These are phyloP conservation scores for Cochlearia excelsa DNA, from an alignment of 345 rosid species.

Conservation along the genomic window DNA sequence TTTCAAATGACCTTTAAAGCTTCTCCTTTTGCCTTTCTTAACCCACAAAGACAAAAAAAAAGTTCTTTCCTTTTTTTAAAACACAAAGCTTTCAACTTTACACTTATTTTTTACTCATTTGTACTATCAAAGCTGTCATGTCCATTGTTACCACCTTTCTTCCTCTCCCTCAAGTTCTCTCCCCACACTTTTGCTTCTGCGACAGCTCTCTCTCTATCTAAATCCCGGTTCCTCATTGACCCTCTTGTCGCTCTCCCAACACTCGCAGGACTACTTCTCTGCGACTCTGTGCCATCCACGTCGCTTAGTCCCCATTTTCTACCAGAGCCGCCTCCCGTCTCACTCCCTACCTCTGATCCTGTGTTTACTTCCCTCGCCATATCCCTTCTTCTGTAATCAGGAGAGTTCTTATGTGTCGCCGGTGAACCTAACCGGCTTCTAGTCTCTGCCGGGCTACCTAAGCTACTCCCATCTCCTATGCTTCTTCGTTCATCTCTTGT, in stretches of 20 bases:
- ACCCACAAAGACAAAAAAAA: slow-evolving; percentile 14
- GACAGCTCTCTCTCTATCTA: slow-evolving; percentile 94
- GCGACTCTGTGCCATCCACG: slow-evolving; percentile 60
- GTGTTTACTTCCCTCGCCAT: slow-evolving; percentile 50
- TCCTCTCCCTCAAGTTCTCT: slow-evolving; percentile 91
- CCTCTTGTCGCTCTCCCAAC: slow-evolving; percentile 65
- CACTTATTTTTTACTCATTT: slow-evolving; percentile 45
- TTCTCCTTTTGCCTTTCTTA: slow-evolving; percentile 13
- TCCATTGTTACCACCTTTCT: slow-evolving; percentile 62
- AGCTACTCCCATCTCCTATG: slow-evolving; percentile 54
- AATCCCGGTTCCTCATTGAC: slow-evolving; percentile 69
- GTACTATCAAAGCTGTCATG: slow-evolving; percentile 66
- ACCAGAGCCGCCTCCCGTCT: slow-evolving; percentile 73
- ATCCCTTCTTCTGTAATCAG: slow-evolving; percentile 75
- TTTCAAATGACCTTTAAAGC: slow-evolving; percentile 5
- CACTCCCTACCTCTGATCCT: slow-evolving; percentile 58
- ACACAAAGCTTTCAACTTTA: slow-evolving; percentile 30
- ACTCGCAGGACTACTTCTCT: slow-evolving; percentile 67
- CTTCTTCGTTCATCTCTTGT: slow-evolving; percentile 61
- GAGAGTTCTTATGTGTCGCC: slow-evolving; percentile 73
- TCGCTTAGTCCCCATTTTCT: slow-evolving; percentile 71
- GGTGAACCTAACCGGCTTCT: slow-evolving; percentile 64
- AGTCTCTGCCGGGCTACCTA: slow-evolving; percentile 66
- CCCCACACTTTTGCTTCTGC: slow-evolving; percentile 99
- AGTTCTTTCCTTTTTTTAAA: not conserved